Evolutionary conservation across 495 filamentous ascomycete species (phyloP), one percentile per base, ranked within the genome.

Genomic region (Daldinia decipiens): DNA sequence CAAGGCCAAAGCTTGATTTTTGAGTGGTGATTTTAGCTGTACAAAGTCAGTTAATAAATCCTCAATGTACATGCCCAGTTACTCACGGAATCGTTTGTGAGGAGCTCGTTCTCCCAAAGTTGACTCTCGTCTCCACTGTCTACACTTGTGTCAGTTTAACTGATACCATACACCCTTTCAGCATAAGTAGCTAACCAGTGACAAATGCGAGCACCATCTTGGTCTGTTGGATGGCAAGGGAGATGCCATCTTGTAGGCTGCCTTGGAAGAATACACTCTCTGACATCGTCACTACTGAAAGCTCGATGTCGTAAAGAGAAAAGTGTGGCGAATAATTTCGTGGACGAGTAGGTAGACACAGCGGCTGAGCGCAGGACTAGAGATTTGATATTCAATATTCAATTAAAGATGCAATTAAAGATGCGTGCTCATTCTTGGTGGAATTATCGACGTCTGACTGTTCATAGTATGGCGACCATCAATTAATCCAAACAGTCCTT

Each of bases 51-150:
- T 51, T 15, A 47, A 29, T 43, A 19, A 12, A 39, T 7, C 15
- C 36, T 27, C n/a, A n/a, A 21, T 47, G 0, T 12, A 50, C 29
- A 15, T 3, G 1, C 0, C 8, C 17, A 56, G 65, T 27, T 52
- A 24, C 70, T 66, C 78, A 92, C 91, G 59, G 87, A 82, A 12
- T 85, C 79, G 67, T 90, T 87, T 13, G 78, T 74, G 17, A 96
- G 86, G 74, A 89, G 93, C 17, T 91, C 88, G 40, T 88, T 74
- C 77, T 97, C 92, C 95, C 95, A 98, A 65, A 76, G 76, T 51
- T 78, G 73, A 77, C 91, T 93, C 73, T 90, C 87, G 50, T 87
- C 77, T 17, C 82, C 81, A 47, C 87, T 86, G 76, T 97, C 93
- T 83, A 51, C 26, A 24, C 3, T 24, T 40, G 12, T 50, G 38